A percentile compares a stretch with the other conserved stretches of the same genome.
Evolutionary conservation across 2,329 filamentous ascomycete genomes (phyloP).

Genomic region (Ascochyta viciae-villosae): DNA sequence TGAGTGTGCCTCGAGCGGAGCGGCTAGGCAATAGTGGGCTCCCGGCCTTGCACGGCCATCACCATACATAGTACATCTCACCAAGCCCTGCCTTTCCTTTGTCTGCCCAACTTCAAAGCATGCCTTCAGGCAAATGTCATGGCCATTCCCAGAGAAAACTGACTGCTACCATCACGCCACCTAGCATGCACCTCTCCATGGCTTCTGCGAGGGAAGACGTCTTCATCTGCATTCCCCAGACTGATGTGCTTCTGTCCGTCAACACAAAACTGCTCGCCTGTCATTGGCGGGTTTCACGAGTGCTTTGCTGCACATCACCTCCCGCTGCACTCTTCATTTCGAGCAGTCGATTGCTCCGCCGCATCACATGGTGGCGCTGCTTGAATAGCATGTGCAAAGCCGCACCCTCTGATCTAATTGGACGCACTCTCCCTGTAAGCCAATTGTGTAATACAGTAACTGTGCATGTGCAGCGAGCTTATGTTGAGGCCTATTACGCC

Average conservation of each 20-base stretch:
- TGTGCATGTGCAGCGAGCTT: too few species aligned
- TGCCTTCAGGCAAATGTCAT: background rate
- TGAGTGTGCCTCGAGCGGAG: slow-evolving; percentile 18
- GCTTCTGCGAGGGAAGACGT: background rate
- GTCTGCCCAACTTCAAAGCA: background rate
- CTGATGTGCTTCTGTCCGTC: background rate
- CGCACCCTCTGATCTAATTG: background rate
- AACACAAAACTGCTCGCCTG: slow-evolving; percentile 7
- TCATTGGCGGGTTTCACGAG: slow-evolving; percentile 3
- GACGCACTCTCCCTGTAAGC: background rate
- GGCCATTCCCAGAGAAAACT: background rate
- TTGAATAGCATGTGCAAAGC: slow-evolving; percentile 8
- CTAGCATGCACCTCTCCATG: background rate
- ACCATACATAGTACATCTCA: background rate
- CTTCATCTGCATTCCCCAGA: slow-evolving; percentile 12
- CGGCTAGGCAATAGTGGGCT: slow-evolving; percentile 16
- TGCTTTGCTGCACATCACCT: slow-evolving; percentile 3
- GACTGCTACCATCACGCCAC: background rate
- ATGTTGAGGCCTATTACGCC: too few species aligned
- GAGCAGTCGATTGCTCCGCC: background rate
- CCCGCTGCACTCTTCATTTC: background rate
- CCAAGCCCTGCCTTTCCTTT: slow-evolving; percentile 10
- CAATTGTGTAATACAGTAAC: too few species aligned
- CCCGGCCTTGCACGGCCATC: slow-evolving; percentile 18
- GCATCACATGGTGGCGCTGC: slow-evolving; percentile 2